A percentile compares a stretch with the other conserved stretches of the same genome.
These are phyloP conservation scores for Colletotrichum simmondsii DNA, from an alignment of 2,329 filamentous ascomycete species.

Conservation along the genomic window DNA sequence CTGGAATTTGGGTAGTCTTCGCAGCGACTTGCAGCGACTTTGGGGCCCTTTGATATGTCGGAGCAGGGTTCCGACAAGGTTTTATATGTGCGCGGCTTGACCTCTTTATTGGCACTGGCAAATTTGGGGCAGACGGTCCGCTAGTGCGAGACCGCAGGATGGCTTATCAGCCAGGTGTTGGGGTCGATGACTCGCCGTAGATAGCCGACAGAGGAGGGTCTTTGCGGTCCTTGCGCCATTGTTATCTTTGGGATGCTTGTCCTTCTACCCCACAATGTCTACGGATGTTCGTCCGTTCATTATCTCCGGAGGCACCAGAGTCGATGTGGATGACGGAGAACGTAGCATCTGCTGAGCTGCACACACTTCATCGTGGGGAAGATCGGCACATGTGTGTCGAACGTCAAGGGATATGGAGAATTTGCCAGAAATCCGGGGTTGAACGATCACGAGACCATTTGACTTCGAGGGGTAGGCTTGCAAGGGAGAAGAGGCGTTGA, in stretches of 20 bases:
- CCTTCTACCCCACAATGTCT: neutral
- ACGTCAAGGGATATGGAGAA: neutral
- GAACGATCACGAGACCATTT: neutral
- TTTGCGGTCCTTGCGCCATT: neutral
- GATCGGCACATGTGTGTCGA: neutral
- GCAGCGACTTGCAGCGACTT: too few species aligned
- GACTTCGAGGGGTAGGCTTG: neutral
- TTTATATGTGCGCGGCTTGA: neutral
- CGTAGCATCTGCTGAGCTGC: neutral
- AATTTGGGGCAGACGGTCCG: neutral
- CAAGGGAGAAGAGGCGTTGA: neutral
- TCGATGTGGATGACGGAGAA: neutral
- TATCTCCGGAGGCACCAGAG: neutral
- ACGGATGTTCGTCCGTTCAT: neutral
- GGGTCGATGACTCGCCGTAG: slow-evolving; percentile 17
- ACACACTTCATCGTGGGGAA: neutral
- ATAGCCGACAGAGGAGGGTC: neutral
- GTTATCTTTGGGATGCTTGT: neutral
- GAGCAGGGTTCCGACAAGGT: slow-evolving; percentile 19
- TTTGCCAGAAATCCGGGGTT: neutral
- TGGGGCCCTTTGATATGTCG: slow-evolving; percentile 16
- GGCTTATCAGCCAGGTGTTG: slow-evolving; percentile 22
- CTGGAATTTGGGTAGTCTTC: neutral
- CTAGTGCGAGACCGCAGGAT: slow-evolving; percentile 4
- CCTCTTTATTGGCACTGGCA: slow-evolving; percentile 19